A percentile compares a stretch with the other conserved stretches of the same genome.
Conservation (phyloP, 2,329 filamentous ascomycete genomes). For the Rhynchosporium graminicola region DNA sequence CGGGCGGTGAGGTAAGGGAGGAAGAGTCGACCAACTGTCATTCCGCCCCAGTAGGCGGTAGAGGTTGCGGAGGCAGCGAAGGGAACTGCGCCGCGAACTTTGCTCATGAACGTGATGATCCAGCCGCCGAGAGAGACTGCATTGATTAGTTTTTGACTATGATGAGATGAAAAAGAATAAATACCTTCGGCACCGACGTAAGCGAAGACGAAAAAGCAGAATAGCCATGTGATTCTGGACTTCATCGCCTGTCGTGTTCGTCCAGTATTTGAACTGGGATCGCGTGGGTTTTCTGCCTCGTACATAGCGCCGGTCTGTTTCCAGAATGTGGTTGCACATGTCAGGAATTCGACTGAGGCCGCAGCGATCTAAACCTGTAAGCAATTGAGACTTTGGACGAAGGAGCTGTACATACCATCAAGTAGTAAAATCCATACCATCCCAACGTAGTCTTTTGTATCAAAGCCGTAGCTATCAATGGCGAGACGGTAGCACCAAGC, state of each 20-base stretch:
- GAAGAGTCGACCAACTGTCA: conserved; percentile 71
- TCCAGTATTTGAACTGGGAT: conserved; percentile 25
- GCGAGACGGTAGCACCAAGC: conserved; percentile 67
- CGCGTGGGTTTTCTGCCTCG: conserved; percentile 54
- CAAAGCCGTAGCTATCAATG: conserved; percentile 72
- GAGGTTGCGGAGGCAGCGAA: conserved; percentile 75
- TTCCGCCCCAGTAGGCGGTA: conserved; percentile 82
- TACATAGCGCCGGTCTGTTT: conserved; percentile 58
- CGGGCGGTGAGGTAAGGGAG: conserved; percentile 76
- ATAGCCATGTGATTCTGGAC: conserved; percentile 68
- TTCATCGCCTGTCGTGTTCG: conserved; percentile 40
- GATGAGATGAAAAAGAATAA: conserved; percentile 38
- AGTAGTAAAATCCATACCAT: conserved; percentile 78
- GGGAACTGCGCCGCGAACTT: conserved; percentile 65
- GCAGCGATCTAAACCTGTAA: conserved; percentile 45
- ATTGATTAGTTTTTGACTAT: background rate
- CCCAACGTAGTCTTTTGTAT: conserved; percentile 59
- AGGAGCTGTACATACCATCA: conserved; percentile 58
- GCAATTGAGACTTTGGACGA: background rate
- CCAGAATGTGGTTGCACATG: conserved; percentile 63
- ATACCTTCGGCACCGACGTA: conserved; percentile 72
- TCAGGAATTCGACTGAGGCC: conserved; percentile 55
- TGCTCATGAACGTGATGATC: conserved; percentile 87
- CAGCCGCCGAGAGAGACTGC: conserved; percentile 71
- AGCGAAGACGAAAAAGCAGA: conserved; percentile 71